Conservation (phyloP, 2,329 filamentous ascomycete genomes). For the Verruconis gallopava region DNA sequence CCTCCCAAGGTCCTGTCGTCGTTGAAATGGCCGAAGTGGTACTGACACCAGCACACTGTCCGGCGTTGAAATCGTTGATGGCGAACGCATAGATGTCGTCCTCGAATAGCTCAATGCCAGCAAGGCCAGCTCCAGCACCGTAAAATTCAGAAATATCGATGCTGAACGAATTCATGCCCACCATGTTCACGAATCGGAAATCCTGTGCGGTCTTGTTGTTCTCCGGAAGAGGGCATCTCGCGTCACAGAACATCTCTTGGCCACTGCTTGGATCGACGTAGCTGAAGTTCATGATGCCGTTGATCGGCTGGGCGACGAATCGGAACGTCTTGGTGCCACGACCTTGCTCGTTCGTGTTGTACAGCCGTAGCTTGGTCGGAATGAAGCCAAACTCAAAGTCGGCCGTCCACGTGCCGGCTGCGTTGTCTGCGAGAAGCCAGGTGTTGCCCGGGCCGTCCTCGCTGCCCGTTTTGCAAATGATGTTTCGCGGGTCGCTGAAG, state of each 20-base stretch:
- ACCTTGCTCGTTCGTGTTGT: constrained; percentile 74
- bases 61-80: constrained; percentile 78
- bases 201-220: constrained; percentile 66
- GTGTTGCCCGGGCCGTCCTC: constrained; percentile 60
- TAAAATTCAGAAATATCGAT: constrained; percentile 83
- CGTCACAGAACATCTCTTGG: constrained; percentile 59
- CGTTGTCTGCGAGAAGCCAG: constrained; percentile 68
- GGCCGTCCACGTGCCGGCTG: constrained; percentile 71
- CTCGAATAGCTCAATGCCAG: constrained; percentile 77
- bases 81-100: constrained; percentile 79
- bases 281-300: constrained; percentile 92
- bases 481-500: constrained; percentile 63
- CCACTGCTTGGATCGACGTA: constrained; percentile 67
- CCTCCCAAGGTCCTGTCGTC: constrained; percentile 59
- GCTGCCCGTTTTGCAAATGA: constrained; percentile 64
- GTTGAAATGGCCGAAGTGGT: constrained; percentile 52
- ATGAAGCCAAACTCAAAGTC: constrained; percentile 71
- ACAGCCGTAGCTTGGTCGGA: constrained; percentile 75
- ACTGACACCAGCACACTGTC: constrained; percentile 55
- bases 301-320: constrained; percentile 71
- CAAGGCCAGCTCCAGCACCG: constrained; percentile 69
- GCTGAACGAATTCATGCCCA: constrained; percentile 79
- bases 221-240: constrained; percentile 66
- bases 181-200: constrained; percentile 76
- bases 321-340: constrained; percentile 81